phyloP scores from a whole-genome alignment of 108 stramenopile genomes.

The Mayamaea pseudoterrestris region DNA sequence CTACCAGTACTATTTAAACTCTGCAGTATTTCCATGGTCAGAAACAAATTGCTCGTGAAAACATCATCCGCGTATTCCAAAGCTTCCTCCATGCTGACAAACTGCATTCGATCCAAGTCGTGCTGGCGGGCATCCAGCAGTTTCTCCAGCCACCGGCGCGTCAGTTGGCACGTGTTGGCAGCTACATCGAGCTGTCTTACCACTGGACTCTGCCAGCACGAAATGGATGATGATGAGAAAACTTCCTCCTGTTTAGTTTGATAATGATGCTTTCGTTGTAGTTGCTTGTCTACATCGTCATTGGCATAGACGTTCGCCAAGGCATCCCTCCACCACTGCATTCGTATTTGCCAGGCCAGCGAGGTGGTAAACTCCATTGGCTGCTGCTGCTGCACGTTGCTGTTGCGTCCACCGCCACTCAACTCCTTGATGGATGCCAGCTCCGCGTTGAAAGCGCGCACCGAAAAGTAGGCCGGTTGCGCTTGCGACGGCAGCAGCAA shows the following conservation, averaged over 20 bases:
- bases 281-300: background rate
- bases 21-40: slow-evolving; percentile 34
- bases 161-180: slow-evolving; percentile 34
- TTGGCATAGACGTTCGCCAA: slow-evolving; percentile 33
- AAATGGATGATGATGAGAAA: slow-evolving; percentile 10
- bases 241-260: background rate
- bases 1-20: slow-evolving; percentile 20
- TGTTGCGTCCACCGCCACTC: background rate
- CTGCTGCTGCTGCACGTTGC: too few relatives aligned
- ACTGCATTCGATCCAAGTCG: slow-evolving; percentile 52
- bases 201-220: slow-evolving; percentile 54
- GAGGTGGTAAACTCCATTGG: background rate
- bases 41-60: slow-evolving; percentile 49
- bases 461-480: slow-evolving; percentile 47
- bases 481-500: slow-evolving; percentile 54
- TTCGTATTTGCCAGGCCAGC: slow-evolving; percentile 37
- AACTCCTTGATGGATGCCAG: slow-evolving; percentile 63
- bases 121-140: slow-evolving; percentile 54
- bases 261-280: slow-evolving; percentile 1
- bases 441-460: slow-evolving; percentile 75
- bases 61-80: slow-evolving; percentile 66
- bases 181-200: slow-evolving; percentile 40
- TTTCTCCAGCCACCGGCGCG: slow-evolving; percentile 55
- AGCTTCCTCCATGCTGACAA: slow-evolving; percentile 30
- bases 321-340: slow-evolving; percentile 76